A percentile compares a stretch with the other conserved stretches of the same genome.
Conservation (phyloP, 2,329 filamentous ascomycete species). For the Penicillium sp. region DNA sequence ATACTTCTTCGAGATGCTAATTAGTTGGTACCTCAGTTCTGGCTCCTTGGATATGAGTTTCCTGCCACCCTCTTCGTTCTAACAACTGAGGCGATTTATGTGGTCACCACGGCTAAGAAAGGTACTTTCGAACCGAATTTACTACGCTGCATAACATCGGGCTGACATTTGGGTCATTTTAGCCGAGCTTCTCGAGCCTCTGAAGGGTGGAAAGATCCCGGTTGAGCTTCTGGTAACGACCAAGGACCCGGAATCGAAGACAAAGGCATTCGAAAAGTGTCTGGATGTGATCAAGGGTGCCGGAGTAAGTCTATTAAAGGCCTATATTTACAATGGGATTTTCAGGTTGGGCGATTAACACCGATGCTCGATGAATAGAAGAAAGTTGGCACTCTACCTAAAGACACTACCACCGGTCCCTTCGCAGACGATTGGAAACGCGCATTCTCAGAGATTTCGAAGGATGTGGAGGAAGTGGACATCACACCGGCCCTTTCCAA, state of each 20-base stretch:
- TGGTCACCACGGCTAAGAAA: slow-evolving; percentile 97
- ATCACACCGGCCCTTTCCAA: slow-evolving; percentile 79
- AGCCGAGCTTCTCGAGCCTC: slow-evolving; percentile 90
- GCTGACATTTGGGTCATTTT: slow-evolving; percentile 18
- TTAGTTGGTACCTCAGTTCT: slow-evolving; percentile 68
- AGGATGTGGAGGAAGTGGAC: slow-evolving; percentile 87
- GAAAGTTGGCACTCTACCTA: slow-evolving; percentile 83
- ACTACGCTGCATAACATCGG: not conserved
- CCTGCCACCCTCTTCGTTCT: slow-evolving; percentile 93
- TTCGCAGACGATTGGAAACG: slow-evolving; percentile 98
- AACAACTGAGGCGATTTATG: slow-evolving; percentile 82
- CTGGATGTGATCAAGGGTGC: slow-evolving; percentile 82
- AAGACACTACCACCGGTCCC: slow-evolving; percentile 80
- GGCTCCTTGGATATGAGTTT: slow-evolving; percentile 98
- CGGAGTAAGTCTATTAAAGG: slow-evolving; percentile 63
- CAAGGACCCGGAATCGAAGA: slow-evolving; percentile 89
- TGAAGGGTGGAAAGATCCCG: slow-evolving; percentile 89
- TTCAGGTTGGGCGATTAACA: not conserved
- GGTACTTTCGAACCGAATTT: slow-evolving; percentile 54
- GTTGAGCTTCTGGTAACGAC: slow-evolving; percentile 89
- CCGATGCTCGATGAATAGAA: slow-evolving; percentile 56
- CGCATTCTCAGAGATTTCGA: slow-evolving; percentile 72
- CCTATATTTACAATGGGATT: not conserved
- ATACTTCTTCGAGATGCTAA: slow-evolving; percentile 3
- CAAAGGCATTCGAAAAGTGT: slow-evolving; percentile 84